phyloP scores from a whole-genome alignment of 345 rosid genomes.

The Combretum micranthum region DNA sequence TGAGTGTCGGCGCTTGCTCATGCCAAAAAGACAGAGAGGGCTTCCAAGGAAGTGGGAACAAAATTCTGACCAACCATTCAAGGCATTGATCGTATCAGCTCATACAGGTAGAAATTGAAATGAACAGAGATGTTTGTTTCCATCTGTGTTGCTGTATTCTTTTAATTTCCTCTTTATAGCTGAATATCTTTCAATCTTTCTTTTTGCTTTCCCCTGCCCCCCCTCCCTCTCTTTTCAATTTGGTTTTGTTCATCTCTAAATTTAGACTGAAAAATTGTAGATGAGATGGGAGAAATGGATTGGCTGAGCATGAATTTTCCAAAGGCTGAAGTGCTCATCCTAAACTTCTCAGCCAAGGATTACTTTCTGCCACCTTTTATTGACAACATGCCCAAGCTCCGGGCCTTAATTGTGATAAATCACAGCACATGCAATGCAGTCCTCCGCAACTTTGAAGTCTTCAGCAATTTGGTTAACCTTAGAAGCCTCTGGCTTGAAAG shows the following conservation, averaged over 20 bases:
- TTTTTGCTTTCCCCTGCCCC: not conserved
- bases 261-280: conserved; percentile 23
- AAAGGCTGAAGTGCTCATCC: conserved; percentile 70
- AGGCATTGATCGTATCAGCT: conserved; percentile 73
- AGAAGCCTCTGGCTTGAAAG: conserved; percentile 90
- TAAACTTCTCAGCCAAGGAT: conserved; percentile 54
- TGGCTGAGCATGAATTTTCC: conserved; percentile 80
- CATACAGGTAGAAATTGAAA: conserved; percentile 46
- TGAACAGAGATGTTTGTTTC: not conserved
- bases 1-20: conserved; percentile 44
- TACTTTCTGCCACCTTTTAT: conserved; percentile 74
- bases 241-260: not conserved
- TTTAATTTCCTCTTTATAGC: not conserved
- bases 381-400: conserved; percentile 57
- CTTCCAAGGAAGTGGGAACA: conserved; percentile 86
- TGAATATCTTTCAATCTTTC: not conserved
- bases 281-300: conserved; percentile 74
- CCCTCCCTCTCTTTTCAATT: no score
- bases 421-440: conserved; percentile 42
- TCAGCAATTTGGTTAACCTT: conserved; percentile 39
- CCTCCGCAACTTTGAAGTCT: conserved; percentile 45
- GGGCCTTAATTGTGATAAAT: conserved; percentile 68
- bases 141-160: not conserved
- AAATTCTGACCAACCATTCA: conserved; percentile 43
- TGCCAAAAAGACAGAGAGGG: conserved; percentile 56